Evolutionary conservation across 495 filamentous ascomycete genomes (phyloP).

Genomic region (Achaetomiella virescens): DNA sequence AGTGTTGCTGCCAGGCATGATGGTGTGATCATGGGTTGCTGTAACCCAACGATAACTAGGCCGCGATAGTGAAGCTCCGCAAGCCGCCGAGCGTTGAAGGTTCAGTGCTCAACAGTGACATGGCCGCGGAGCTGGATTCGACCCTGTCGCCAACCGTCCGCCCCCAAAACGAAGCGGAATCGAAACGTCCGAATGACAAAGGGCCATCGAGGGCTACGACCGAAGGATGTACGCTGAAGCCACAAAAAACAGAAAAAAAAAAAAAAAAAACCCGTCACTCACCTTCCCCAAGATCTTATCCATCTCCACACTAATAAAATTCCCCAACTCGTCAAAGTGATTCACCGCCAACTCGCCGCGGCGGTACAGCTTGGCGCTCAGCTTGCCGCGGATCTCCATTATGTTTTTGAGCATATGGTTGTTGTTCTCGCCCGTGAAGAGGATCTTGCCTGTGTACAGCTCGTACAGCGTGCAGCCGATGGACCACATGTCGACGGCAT

Average conservation of each 20-base stretch:
- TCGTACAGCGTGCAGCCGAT: constrained; percentile 96
- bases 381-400: constrained; percentile 93
- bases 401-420: constrained; percentile 96
- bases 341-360: constrained; percentile 62
- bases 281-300: constrained; percentile 81
- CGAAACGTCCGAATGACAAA: neutral
- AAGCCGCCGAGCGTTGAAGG: too few species aligned
- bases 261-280: constrained; percentile 24
- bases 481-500: constrained; percentile 94
- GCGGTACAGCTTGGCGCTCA: constrained; percentile 78
- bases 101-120: too few species aligned
- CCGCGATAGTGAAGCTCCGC: too few species aligned
- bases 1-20: too few species aligned
- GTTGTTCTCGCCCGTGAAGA: constrained; percentile 92
- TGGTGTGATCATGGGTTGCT: too few species aligned
- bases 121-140: constrained; percentile 18
- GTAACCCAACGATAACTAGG: too few species aligned
- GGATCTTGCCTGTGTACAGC: constrained; percentile 92
- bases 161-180: constrained; percentile 12
- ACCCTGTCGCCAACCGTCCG: constrained; percentile 7
- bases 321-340: constrained; percentile 83
- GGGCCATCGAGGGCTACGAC: neutral
- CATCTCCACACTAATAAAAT: constrained; percentile 79
- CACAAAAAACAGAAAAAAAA: constrained; percentile 11
- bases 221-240: neutral